Base-by-base conservation (phyloP, 108 stramenopile genomes). In the Cyclotella sp. region DNA sequence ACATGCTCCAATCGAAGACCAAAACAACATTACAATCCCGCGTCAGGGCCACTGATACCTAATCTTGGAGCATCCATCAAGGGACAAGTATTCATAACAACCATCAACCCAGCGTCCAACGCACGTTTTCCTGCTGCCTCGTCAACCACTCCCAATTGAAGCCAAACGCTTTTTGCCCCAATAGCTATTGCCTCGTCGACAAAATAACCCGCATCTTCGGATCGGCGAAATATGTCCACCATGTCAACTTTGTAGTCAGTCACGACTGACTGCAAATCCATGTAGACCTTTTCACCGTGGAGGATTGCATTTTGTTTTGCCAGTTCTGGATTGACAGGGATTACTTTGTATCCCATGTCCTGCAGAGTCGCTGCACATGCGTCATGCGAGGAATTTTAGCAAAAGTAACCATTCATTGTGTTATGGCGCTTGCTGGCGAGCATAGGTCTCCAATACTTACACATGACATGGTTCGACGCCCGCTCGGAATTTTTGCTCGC, bases 151-250 rank as follows among this genome's bases (percentile, higher is more conserved):
- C 92, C 92, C 44, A 87, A 41, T 68, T 95, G 94, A 73, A 95
- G 77, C 94, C 94, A 95, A 5, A 95, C 88, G 45, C 86, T 79
- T 57, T 90, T 91, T 15, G 91, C 91, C 30, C 86, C 86, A 47
- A 93, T 71, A 13, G 47, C 75, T 41, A 94, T 91, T 15, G 91
- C 91, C 77, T 94, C 91, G 58, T 94, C 93, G 12, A 94, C 90
- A 69, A 94, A 76, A 12, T 75, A 70, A 14, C 90, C 91, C 8
- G 88, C 91, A 57, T 84, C 82, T 51, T 83, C 83, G 4, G 89
- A 81, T 64, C 85, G 83, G 2, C 91, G 87, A 73, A 95, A 95
- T 14, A 95, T 74, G 70, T 95, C 92, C 44, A 93, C 94, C 92
- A 95, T 93, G 63, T 95, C 94, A 19, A 95, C 68, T 19, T 41